Conservation (phyloP, 768 basidiomycete species). For the Astraeus odoratus region DNA sequence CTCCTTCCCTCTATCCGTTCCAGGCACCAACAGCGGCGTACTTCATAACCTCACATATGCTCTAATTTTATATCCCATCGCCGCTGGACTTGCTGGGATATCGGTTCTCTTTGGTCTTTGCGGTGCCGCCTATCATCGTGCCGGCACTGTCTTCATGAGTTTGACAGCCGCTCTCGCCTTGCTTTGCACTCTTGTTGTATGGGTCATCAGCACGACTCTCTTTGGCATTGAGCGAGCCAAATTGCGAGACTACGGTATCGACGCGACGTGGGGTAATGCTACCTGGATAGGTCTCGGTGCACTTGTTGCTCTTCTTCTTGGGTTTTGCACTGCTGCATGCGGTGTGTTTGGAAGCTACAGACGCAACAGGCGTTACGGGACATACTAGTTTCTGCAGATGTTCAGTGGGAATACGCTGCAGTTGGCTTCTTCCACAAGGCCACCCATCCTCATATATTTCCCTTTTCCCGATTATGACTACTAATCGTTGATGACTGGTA, state of each 20-base stretch:
- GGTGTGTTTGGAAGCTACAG: slow-evolving; percentile 65
- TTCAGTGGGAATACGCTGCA: no score
- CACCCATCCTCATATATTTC: no score
- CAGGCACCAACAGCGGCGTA: slow-evolving; percentile 37
- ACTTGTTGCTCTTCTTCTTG: slow-evolving; percentile 56
- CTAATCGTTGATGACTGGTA: no score
- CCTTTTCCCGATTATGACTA: no score
- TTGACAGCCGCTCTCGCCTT: slow-evolving; percentile 58
- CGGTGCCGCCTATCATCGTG: slow-evolving; percentile 55
- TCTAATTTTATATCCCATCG: slow-evolving; percentile 77
- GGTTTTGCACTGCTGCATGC: slow-evolving; percentile 58
- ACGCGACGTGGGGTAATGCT: slow-evolving; percentile 67
- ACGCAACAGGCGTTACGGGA: slow-evolving; percentile 17
- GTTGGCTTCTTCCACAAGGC: no score
- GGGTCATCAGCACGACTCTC: slow-evolving; percentile 74
- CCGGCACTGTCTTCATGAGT: slow-evolving; percentile 73
- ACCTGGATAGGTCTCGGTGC: slow-evolving; percentile 80
- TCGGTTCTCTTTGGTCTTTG: slow-evolving; percentile 65
- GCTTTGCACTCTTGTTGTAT: slow-evolving; percentile 61
- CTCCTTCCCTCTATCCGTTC: slow-evolving; percentile 26
- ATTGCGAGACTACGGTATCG: slow-evolving; percentile 40
- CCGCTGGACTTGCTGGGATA: slow-evolving; percentile 58
- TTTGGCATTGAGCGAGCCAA: slow-evolving; percentile 64
- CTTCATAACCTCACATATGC: slow-evolving; percentile 66
- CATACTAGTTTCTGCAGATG: no score